Conservation (phyloP, 139 green algal species). For the Closterium sp. region DNA sequence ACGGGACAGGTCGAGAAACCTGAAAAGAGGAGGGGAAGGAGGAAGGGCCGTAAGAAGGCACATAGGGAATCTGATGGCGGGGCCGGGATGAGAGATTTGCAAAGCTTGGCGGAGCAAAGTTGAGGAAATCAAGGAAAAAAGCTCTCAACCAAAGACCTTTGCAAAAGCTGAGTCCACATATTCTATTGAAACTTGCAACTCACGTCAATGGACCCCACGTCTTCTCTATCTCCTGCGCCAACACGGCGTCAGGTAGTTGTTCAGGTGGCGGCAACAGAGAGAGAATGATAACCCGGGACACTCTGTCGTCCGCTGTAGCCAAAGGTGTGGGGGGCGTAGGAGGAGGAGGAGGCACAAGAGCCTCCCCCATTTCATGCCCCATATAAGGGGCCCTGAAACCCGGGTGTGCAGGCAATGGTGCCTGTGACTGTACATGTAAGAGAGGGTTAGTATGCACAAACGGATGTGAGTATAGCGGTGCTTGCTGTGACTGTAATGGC, state of each 20-base stretch:
- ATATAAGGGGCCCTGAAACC: neutral
- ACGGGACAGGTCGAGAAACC: neutral
- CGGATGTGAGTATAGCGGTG: neutral
- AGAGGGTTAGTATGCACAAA: neutral
- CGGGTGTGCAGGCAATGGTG: neutral
- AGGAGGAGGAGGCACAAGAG: neutral
- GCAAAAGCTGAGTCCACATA: neutral
- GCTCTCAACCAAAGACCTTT: no score
- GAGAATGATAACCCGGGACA: neutral
- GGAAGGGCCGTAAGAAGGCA: neutral
- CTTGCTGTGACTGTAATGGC: neutral
- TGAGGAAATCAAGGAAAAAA: no score
- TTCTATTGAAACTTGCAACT: neutral
- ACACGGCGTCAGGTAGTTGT: neutral
- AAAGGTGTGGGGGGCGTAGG: neutral
- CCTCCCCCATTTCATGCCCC: neutral
- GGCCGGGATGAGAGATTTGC: no score
- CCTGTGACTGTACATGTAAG: neutral
- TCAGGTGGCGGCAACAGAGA: neutral
- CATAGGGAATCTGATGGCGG: no score
- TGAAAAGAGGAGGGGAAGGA: neutral
- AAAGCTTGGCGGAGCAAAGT: no score
- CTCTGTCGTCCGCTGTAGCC: neutral
- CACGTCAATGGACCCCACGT: neutral
- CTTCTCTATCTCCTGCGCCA: neutral